Conservation (phyloP, 768 basidiomycete genomes). For the Mycena rebaudengoi region DNA sequence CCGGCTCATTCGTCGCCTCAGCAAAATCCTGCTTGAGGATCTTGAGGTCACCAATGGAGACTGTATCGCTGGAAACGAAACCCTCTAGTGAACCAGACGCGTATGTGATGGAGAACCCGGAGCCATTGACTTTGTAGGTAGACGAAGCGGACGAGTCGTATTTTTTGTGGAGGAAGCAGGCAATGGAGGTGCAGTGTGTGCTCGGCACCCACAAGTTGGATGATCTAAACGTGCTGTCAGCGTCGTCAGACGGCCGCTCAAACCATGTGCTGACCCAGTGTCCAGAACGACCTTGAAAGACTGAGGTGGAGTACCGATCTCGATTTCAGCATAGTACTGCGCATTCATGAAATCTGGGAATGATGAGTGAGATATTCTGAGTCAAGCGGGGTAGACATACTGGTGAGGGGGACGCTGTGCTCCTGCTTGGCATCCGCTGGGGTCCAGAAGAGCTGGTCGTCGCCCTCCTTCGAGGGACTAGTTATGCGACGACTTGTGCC, state of each 20-base stretch:
- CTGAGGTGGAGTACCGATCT: constrained; percentile 86
- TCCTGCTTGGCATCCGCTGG: constrained; percentile 81
- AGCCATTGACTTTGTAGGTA: constrained; percentile 90
- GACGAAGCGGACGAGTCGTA: constrained; percentile 84
- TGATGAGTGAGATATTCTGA: not conserved
- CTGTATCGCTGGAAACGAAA: constrained; percentile 85
- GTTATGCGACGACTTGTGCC: constrained; percentile 71
- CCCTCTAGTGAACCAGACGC: constrained; percentile 98
- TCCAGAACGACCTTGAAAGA: constrained; percentile 87
- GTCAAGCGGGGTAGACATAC: constrained; percentile 60
- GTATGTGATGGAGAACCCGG: constrained; percentile 90
- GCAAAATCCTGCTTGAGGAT: constrained; percentile 88
- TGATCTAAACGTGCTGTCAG: constrained; percentile 56
- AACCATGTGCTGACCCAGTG: constrained; percentile 66
- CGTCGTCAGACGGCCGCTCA: not conserved
- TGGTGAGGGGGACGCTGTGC: constrained; percentile 88
- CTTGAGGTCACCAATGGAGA: constrained; percentile 84
- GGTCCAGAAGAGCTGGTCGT: constrained; percentile 80
- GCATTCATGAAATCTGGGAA: constrained; percentile 96
- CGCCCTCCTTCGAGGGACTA: constrained; percentile 46
- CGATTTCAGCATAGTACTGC: constrained; percentile 93
- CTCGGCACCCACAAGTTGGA: constrained; percentile 97
- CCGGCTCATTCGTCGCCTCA: constrained; percentile 95
- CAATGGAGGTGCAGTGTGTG: constrained; percentile 83
- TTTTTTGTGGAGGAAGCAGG: constrained; percentile 94